Evolutionary conservation across 345 rosid genomes (phyloP), one percentile per base, ranked within the genome.

Genomic region (Acer saccharum): DNA sequence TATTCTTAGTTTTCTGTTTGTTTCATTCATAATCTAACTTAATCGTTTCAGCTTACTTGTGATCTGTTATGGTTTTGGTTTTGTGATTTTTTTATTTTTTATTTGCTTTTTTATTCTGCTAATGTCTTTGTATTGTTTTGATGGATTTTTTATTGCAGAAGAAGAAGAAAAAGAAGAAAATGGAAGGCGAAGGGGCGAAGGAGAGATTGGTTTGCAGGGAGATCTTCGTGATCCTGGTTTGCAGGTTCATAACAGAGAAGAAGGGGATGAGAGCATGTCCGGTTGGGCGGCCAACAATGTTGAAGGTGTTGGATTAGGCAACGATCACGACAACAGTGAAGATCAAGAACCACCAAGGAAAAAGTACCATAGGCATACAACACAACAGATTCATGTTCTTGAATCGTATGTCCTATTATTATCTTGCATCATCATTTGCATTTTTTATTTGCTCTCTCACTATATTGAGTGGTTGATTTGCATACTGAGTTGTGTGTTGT

Each of bases 291-390:
- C 88, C 71, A 88, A 88, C 74, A 46, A 46, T 10, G 50, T 89
- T 39, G 93, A 88, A 50, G 91, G 85, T 66, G 83, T 84, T 67
- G 83, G 76, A 66, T 88, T 91, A 7, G 91, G 90, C n/a, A 91
- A 84, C 71, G 95, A 92, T 69, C 84, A 79, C 21, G 88, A 84
- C 6, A 76, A 80, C 32, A 83, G 68, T 3, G 90, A 48, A 4
- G 85, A 90, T 35, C 39, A 35, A 41, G 85, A 66, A 50, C 82
- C 73, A 1, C 84, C 87, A 5, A 84, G 80, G 85, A 91, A 82
- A 84, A 89, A 86, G 81, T 94, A 90, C 76, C 92, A 88, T 35
- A 85, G 97, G 32, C 98, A 94, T 83, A 91, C 91, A 73, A 82
- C 88, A 10, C 62, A 76, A 43, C 97, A 94, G 77, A 94, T 93